phyloP scores from a whole-genome alignment of 306 rosid species.

The Canavalia ensiformis region DNA sequence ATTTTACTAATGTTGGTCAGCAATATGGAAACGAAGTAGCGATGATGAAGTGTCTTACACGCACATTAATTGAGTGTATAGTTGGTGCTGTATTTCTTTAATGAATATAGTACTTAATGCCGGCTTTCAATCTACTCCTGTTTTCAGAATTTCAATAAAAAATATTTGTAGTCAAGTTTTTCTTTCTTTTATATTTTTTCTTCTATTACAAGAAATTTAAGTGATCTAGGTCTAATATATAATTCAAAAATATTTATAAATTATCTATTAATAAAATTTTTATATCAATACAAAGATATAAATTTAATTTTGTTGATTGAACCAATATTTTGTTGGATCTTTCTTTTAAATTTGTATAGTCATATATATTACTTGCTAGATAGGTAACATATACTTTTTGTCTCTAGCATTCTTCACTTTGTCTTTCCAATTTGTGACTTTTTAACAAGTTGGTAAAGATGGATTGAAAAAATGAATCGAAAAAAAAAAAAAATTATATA shows the following conservation, averaged over 20 bases:
- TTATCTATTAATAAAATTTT: no score
- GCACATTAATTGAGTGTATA: neutral
- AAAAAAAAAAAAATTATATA: neutral
- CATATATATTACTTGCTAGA: neutral
- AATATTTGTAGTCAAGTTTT: neutral
- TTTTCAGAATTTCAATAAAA: slow-evolving; percentile 28
- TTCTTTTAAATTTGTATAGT: neutral
- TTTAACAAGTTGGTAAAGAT: slow-evolving; percentile 10
- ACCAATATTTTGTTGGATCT: no score
- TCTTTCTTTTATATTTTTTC: neutral
- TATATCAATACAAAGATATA: no score
- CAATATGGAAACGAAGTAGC: neutral
- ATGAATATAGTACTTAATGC: slow-evolving; percentile 7
- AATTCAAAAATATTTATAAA: no score
- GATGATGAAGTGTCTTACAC: neutral
- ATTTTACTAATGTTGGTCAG: slow-evolving; percentile 1
- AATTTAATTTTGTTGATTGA: no score
- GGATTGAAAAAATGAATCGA: slow-evolving; percentile 5
- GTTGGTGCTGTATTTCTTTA: neutral
- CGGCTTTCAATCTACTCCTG: slow-evolving; percentile 37
- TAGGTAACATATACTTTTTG: slow-evolving; percentile 5
- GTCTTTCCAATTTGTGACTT: neutral
- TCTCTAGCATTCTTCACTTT: neutral
- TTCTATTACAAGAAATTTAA: no score
- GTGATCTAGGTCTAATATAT: no score